Conservation (phyloP, 331 rosid species). For the Phaseolus coccineus region DNA sequence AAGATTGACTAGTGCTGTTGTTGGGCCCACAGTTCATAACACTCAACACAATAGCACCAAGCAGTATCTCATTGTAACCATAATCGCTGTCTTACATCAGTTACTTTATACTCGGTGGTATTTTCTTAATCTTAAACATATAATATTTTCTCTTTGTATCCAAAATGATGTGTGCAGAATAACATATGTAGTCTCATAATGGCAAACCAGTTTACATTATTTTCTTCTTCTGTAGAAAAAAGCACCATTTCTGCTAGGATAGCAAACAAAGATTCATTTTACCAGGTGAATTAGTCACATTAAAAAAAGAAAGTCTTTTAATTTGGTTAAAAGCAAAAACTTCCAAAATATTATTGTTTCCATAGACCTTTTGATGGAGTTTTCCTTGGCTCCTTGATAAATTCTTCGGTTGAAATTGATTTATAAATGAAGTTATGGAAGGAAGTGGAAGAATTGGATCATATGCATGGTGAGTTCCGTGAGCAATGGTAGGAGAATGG, state of each 20-base stretch:
- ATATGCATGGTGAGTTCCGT: no score
- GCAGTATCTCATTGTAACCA: neutral
- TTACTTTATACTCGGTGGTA: slow-evolving; percentile 30
- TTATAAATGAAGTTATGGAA: no score
- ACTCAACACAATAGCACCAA: slow-evolving; percentile 12
- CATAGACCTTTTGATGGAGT: no score
- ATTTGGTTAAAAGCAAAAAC: neutral
- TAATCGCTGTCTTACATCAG: slow-evolving; percentile 27
- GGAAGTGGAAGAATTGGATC: no score
- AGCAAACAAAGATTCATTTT: neutral
- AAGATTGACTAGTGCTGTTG: slow-evolving; percentile 34
- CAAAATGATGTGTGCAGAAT: slow-evolving; percentile 22
- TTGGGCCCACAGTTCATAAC: slow-evolving; percentile 42
- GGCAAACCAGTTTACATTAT: slow-evolving; percentile 14
- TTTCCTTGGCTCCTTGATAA: no score
- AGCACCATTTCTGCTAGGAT: neutral
- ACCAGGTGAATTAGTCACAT: neutral
- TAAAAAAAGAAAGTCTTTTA: neutral
- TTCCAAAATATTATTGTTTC: neutral
- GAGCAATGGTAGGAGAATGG: no score
- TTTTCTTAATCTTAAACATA: slow-evolving; percentile 7
- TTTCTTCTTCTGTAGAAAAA: slow-evolving; percentile 23
- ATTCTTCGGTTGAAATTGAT: no score
- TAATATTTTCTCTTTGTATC: slow-evolving; percentile 17
- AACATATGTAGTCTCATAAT: slow-evolving; percentile 36